Evolutionary conservation across 106 monocot genomes (phyloP).

Genomic region (Amphibolis antarctica): DNA sequence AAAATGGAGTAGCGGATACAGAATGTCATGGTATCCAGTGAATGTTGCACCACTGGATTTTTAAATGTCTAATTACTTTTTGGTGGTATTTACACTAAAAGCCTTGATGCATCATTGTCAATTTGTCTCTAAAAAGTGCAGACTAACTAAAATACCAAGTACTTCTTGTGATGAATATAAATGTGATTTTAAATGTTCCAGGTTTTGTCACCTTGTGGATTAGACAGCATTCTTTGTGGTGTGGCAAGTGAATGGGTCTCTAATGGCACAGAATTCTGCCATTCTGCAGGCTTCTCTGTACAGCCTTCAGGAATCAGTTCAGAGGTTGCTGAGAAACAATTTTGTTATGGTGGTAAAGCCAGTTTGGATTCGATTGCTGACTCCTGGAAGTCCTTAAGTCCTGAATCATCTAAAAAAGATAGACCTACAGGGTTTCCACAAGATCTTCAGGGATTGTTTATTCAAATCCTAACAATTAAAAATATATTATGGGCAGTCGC

Average conservation of each 20-base stretch:
- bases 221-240: constrained; percentile 79
- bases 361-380: constrained; percentile 50
- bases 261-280: constrained; percentile 94
- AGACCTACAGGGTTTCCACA: constrained; percentile 16
- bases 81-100: no score
- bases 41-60: no score
- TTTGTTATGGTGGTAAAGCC: constrained; percentile 82
- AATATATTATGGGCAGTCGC: constrained; percentile 80
- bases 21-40: no score
- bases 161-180: neutral
- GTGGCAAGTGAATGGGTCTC: constrained; percentile 68
- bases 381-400: constrained; percentile 49
- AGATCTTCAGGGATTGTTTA: constrained; percentile 49
- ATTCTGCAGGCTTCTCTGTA: constrained; percentile 69
- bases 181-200: constrained; percentile 21
- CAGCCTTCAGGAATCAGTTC: constrained; percentile 14
- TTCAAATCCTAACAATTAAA: constrained; percentile 28
- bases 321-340: constrained; percentile 25
- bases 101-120: no score
- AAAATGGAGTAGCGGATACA: neutral
- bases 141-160: neutral
- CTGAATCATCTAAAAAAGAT: constrained; percentile 5
- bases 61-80: no score
- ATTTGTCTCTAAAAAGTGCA: no score
- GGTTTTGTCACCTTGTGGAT: constrained; percentile 84